A percentile compares a stretch with the other conserved stretches of the same genome.
phyloP scores from a whole-genome alignment of 2,329 filamentous ascomycete species.

The Oidium heveae region DNA sequence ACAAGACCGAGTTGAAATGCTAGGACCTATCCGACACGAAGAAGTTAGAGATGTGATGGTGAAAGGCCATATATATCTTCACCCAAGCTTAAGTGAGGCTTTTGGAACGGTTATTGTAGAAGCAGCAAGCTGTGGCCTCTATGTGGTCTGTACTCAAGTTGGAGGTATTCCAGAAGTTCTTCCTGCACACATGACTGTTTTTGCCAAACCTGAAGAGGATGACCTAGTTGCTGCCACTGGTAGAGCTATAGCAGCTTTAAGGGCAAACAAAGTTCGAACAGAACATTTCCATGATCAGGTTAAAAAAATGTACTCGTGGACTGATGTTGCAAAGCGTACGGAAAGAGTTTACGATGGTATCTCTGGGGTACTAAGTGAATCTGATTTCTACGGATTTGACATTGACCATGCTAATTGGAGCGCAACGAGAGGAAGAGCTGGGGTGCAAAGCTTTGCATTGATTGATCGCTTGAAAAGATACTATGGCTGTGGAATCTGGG shows the following conservation, averaged over 20 bases:
- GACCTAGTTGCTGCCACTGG: slow-evolving; percentile 78
- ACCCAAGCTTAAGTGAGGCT: slow-evolving; percentile 83
- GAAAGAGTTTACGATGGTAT: slow-evolving; percentile 92
- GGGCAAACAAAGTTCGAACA: slow-evolving; percentile 67
- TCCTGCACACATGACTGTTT: slow-evolving; percentile 89
- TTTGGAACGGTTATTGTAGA: slow-evolving; percentile 97
- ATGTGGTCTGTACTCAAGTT: slow-evolving; percentile 89
- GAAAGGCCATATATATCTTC: slow-evolving; percentile 83
- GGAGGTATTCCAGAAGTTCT: slow-evolving; percentile 93
- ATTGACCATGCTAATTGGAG: slow-evolving; percentile 37
- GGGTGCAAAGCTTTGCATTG: slow-evolving; percentile 65
- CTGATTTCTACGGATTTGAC: slow-evolving; percentile 70
- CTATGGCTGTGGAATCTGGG: slow-evolving; percentile 96
- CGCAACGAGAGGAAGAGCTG: slow-evolving; percentile 39
- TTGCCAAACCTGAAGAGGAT: slow-evolving; percentile 89
- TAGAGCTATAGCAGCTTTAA: slow-evolving; percentile 63
- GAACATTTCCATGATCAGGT: slow-evolving; percentile 94
- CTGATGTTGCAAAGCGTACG: slow-evolving; percentile 77
- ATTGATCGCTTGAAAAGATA: slow-evolving; percentile 91
- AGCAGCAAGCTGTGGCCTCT: slow-evolving; percentile 81
- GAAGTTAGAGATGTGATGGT: slow-evolving; percentile 97
- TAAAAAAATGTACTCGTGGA: slow-evolving; percentile 97
- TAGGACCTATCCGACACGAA: slow-evolving; percentile 81
- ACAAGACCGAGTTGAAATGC: slow-evolving; percentile 77
- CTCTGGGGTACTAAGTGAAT: slow-evolving; percentile 58